Evolutionary conservation across 2,329 filamentous ascomycete species (phyloP), one percentile per base, ranked within the genome.

Genomic region (Alternaria arborescens): DNA sequence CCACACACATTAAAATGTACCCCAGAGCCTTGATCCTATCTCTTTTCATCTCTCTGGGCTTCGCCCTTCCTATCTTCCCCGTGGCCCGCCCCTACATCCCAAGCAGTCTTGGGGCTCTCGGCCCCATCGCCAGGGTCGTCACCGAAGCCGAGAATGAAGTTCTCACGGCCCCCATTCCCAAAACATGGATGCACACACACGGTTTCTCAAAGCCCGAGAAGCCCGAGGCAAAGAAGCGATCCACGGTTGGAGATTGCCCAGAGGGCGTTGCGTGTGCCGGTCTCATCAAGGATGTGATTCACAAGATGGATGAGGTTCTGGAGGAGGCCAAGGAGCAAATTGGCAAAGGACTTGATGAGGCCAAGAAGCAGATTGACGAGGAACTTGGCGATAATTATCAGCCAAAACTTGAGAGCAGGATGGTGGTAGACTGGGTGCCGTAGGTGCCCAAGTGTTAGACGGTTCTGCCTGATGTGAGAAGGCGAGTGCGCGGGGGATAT

Each of bases 141-240:
- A 52, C 50, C 24, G 30, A 26, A 16, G 24, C 12, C 10, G n/a
- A 52, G 1, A 34, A 20, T 11, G 34, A 30, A 30, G 16, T 28
- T 11, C 22, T 22, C 11, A 42, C 20, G 1, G 40, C 20, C 1
- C 11, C 20, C 50, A 41, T 50, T 20, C 46, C 46, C 20, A 32
- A 50, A 3, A 50, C 38, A 26, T 50, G 46, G 46, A 50, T 24
- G 32, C 32, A 50, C 32, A 50, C 46, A n/a, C 46, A 50, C 10
- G 46, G 14, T 20, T 26, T 26, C 24, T 1, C 24, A 8, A 7
- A 26, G 24, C 2, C 24, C 2, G 7, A 26, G 24, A 6, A 26
- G 7, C 24, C 24, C 7, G 10, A 36, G 20, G 20, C 20, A 38
- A 32, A 38, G 32, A 18, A 18, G 24, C 14, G 12, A 16, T 43